Evolutionary conservation across 169 alveolate species (phyloP), one percentile per base, ranked within the genome.

Genomic region (Babesia divergens): DNA sequence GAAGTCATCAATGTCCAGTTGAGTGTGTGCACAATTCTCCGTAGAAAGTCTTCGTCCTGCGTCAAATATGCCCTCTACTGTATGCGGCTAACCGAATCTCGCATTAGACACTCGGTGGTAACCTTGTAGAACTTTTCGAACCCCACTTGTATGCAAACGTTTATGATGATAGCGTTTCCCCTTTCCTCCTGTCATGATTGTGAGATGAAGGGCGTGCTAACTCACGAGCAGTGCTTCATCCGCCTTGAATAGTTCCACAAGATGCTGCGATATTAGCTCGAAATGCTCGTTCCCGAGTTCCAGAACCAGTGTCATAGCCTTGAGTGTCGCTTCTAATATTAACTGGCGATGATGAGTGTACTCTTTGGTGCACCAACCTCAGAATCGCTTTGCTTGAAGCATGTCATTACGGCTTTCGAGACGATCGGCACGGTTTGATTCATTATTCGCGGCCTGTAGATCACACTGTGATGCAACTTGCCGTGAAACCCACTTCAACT

Each of bases 1-100:
- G 93, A 74, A 16, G 93, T 88, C 46, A 88, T 37, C 52, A 88
- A 66, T 9, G 90, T 81, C 93, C 93, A 88, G 59, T 84, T 83
- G 60, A 88, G 69, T 14, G 84, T 69, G 38, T 88, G 90, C 26
- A 88, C 81, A 22, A 88, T 54, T 43, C 76, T 66, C 38, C 64
- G 74, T 1, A 88, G 83, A 44, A 69, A 80, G 42, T 43, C 56
- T 4, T 20, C 40, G 28, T 80, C 83, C 84, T 80, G 42, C 38
- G 20, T 32, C 32, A 32, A 4, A 1, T 8, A 6, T 16, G 56
- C 8, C 7, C 4, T 1, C 5, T 2, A 6, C 0, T 37, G 0
- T 7, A 7, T n/a, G 1, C 6, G 2, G 28, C 72, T 28, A 0
- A 62, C 72, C 32, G 42, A 29, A 1, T 62, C 40, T 5, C 7